These are phyloP conservation scores for Crotalaria pallida DNA, from an alignment of 306 rosid genomes.

Conservation along the genomic window DNA sequence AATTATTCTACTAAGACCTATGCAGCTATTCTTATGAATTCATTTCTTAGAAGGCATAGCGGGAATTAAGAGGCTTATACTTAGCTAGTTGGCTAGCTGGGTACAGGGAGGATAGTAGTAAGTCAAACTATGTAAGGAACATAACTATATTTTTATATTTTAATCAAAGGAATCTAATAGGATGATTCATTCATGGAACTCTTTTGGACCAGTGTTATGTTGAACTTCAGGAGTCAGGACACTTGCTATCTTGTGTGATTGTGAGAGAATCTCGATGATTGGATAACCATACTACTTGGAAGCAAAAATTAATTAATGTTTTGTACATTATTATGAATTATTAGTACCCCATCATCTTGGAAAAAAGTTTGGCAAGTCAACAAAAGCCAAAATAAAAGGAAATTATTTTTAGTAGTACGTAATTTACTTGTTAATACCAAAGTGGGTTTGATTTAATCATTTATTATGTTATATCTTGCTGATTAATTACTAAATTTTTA, in stretches of 20 bases:
- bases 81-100: background rate
- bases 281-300: background rate
- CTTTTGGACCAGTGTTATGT: background rate
- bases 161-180: conserved; percentile 22
- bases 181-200: conserved; percentile 6
- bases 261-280: background rate
- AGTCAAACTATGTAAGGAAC: conserved; percentile 41
- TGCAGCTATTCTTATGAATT: background rate
- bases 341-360: no score
- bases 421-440: no score
- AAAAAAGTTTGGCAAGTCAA: no score
- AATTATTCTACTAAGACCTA: no score
- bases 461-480: no score
- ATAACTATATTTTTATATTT: background rate
- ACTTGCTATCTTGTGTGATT: background rate
- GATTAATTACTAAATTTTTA: no score
- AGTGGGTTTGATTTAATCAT: no score
- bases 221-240: conserved; percentile 2
- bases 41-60: background rate
- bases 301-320: background rate
- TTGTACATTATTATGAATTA: no score
- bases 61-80: conserved; percentile 23
- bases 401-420: no score
- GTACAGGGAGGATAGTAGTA: background rate
- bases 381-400: no score